Evolutionary conservation across 2,329 filamentous ascomycete species (phyloP), one percentile per base, ranked within the genome.

Genomic region (Catunica adiposa): DNA sequence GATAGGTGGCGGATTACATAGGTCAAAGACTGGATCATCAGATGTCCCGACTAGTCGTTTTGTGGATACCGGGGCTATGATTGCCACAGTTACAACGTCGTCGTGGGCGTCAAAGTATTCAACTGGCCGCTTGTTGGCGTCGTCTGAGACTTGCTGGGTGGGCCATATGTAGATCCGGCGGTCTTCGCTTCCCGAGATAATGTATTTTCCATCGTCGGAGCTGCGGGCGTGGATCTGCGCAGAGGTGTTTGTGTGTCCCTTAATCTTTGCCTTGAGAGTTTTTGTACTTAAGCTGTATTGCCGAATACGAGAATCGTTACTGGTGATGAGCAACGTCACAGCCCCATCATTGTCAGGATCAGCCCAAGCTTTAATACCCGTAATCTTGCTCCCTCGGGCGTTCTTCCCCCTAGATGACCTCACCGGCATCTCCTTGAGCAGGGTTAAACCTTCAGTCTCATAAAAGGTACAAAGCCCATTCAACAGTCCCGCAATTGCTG

Each of bases 311-410:
- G 90, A 96, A 66, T 98, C 92, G 63, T 97, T 98, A 61, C 89
- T 96, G 1, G 88, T 94, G 57, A 98, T 82, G 5, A 98, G 72
- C 2, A 98, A 72, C 63, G 94, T 94, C 53, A 87, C 76, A 54
- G 89, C 84, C 1, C 79, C 79, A 37, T 77, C 77, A 11, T 68
- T 66, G 6, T 66, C 37, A 56, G 22, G 25, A 11, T 25, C 72
- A 15, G 71, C 68, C 60, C 83, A 81, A 0, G 88, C 84, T 63
- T 90, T 82, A 54, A 98, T 95, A 5, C 89, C 89, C 0, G 92
- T 97, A 62, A 98, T 95, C 66, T 98, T 98, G 71, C 89, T 95
- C 4, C 90, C 90, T 66, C 94, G 96, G 3, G 89, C 85, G 64
- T 96, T 97, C 65, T 89, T 89, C 2, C 92, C 90, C 58, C 89